Evolutionary conservation across 2,329 filamentous ascomycete genomes (phyloP).

Genomic region (Chaetomiaceae sp.): DNA sequence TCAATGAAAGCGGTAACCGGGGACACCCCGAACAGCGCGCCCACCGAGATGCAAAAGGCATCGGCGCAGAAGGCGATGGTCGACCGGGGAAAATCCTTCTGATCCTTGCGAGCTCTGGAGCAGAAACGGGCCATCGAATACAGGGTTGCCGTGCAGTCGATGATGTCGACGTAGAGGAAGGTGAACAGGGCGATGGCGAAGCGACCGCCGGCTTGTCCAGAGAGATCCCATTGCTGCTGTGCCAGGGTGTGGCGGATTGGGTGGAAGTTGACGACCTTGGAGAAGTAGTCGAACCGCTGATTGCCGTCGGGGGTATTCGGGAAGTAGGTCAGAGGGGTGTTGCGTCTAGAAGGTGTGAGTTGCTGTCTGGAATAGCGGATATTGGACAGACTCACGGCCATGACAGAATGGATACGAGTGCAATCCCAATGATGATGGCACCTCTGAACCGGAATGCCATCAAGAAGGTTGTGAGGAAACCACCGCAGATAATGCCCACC

Average conservation of each 20-base stretch:
- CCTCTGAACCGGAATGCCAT: constrained; percentile 75
- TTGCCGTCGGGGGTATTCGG: constrained; percentile 62
- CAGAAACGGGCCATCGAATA: constrained; percentile 80
- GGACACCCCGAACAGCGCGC: constrained; percentile 66
- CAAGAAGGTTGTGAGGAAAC: constrained; percentile 72
- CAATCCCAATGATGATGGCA: constrained; percentile 69
- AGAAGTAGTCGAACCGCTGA: constrained; percentile 66
- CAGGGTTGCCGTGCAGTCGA: constrained; percentile 71
- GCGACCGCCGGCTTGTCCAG: constrained; percentile 50
- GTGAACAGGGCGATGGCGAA: constrained; percentile 70
- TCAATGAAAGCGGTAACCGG: constrained; percentile 74
- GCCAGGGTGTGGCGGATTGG: constrained; percentile 61
- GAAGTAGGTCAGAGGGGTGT: constrained; percentile 69
- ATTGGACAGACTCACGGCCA: constrained; percentile 56
- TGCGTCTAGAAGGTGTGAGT: constrained; percentile 42
- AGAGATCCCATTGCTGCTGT: constrained; percentile 63
- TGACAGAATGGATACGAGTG: constrained; percentile 66
- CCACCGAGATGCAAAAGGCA: constrained; percentile 66
- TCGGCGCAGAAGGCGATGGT: constrained; percentile 74
- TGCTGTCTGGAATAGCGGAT: background rate
- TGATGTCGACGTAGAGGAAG: constrained; percentile 75
- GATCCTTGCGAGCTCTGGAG: constrained; percentile 48
- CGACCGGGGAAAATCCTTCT: constrained; percentile 81
- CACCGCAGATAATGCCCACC: constrained; percentile 79
- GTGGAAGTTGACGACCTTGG: constrained; percentile 65